Evolutionary conservation across 1,284 basidiomycete genomes (phyloP).

Genomic region (Ganoderma multipileum): DNA sequence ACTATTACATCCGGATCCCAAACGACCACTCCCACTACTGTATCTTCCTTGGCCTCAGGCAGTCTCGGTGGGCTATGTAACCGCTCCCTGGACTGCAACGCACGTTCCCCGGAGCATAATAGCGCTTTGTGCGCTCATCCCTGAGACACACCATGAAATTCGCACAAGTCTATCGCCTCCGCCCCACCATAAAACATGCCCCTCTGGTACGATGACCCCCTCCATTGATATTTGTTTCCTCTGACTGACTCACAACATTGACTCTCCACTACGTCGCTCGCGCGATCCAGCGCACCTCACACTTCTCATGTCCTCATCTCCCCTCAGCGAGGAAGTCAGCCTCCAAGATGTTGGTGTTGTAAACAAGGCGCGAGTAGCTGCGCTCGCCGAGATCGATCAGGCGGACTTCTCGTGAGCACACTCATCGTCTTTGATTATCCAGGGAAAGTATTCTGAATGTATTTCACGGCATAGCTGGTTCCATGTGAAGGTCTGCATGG

Average conservation of each 20-base stretch:
- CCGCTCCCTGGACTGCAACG: not conserved
- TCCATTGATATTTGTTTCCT: not conserved
- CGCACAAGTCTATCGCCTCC: not conserved
- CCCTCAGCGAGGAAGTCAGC: not conserved
- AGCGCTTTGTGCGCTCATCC: not conserved
- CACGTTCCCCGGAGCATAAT: not conserved
- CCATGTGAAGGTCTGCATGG: slow-evolving; percentile 74
- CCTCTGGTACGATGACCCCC: not conserved
- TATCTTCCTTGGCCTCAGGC: too few relatives aligned
- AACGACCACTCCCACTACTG: not conserved
- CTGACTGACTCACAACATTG: not conserved
- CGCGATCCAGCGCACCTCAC: not conserved
- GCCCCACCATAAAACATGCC: not conserved
- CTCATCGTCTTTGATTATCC: not conserved
- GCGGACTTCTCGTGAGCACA: slow-evolving; percentile 53
- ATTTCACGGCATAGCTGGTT: slow-evolving; percentile 40
- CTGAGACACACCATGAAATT: too few relatives aligned
- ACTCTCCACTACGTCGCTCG: not conserved
- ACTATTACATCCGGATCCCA: not conserved
- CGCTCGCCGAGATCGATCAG: slow-evolving; percentile 62
- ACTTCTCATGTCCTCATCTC: not conserved
- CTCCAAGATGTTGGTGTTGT: slow-evolving; percentile 24
- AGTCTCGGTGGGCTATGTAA: not conserved
- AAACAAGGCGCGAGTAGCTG: slow-evolving; percentile 45
- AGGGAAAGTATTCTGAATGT: not conserved